Evolutionary conservation across 257 asterid species (phyloP), one percentile per base, ranked within the genome.

Genomic region (Gynochthodes officinalis): DNA sequence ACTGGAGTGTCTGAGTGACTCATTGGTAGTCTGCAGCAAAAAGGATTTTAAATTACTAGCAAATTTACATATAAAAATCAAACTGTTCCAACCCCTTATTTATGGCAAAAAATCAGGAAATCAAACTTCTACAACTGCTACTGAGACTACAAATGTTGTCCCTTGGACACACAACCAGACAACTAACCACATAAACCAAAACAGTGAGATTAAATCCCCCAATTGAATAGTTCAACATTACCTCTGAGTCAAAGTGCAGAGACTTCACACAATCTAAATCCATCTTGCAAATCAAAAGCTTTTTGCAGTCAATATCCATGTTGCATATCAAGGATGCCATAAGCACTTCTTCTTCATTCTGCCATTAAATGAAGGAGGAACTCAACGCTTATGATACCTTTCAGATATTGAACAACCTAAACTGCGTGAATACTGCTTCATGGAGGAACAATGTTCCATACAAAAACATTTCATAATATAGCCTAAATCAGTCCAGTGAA

Each of bases 291-390:
- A 94, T 86, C 66, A 94, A 81, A 82, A 91, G 92, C 84, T 86
- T 88, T 88, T 89, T 87, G 35, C 87, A 83, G 75, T 89, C 90
- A 71, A 65, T 74, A 70, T 88, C 96, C 82, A 89, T 81, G 75
- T 85, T 82, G 88, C 99, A 94, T 64, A 94, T 94, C 87, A 94
- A 85, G 84, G 99, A 88, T 73, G 90, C 86, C 97, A 88, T 88
- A 65, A 91, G 88, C 69, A 89, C 75, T 77, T 88, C 97, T 82
- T 86, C 95, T 74, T 91, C 95, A 49, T 79, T 78, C 99, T 91
- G 89, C 67, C 83, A 60, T 28, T 70, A 54, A 73, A 61, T 40
- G 64, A 76, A 71, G 46, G 58, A 33, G 25, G 23, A 64, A 64
- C 33, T 39, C 21, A 40, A 39, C n/a, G 64, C 21, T 49, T 12